Evolutionary conservation across 2,329 filamentous ascomycete genomes (phyloP), one percentile per base, ranked within the genome.

Genomic region (Tolypocladium paradoxum): DNA sequence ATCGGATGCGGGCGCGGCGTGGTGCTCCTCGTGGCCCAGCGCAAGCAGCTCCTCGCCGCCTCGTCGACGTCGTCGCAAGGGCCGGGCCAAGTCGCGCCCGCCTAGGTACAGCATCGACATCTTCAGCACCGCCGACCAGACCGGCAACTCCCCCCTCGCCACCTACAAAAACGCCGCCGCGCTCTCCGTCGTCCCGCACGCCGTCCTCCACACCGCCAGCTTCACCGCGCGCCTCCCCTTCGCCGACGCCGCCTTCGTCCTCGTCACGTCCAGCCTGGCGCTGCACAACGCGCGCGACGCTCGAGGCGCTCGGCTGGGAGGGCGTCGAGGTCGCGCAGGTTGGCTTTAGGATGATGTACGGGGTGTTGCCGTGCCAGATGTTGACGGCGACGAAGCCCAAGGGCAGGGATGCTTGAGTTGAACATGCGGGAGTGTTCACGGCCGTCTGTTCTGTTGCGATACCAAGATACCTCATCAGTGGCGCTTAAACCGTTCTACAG

Each of bases 91-190:
- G 35, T 50, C 16, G 34, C 49, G 18, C 51, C 47, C n/a, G 53
- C 56, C 20, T 58, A n/a, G n/a, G n/a, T n/a, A 56, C 52, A 55
- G 56, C 40, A 56, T 58, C 51, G 56, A 56, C 55, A 54, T 58
- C 40, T 58, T 56, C 50, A 55, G 50, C 49, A 53, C 55, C 11
- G 49, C 47, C 12, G 56, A 56, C 51, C 55, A 58, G 51, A 58
- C 53, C 3, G 53, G 56, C 51, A 58, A 58, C 48, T 34, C 37
- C 20, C 56, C 56, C 14, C 29, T 33, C 14, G 54, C 56, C 27
- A 58, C 56, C 6, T 58, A 55, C 54, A 33, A 33, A 31, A 58
- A 58, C 43, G 54, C 53, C 16, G 54, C 48, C 11, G 54, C 54
- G 18, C 49, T 55, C 45, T 46, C 47, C 34, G 53, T 56, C 14